Evolutionary conservation across 2,329 filamentous ascomycete genomes (phyloP).

Genomic region (Pyrenophora tritici-repentis): DNA sequence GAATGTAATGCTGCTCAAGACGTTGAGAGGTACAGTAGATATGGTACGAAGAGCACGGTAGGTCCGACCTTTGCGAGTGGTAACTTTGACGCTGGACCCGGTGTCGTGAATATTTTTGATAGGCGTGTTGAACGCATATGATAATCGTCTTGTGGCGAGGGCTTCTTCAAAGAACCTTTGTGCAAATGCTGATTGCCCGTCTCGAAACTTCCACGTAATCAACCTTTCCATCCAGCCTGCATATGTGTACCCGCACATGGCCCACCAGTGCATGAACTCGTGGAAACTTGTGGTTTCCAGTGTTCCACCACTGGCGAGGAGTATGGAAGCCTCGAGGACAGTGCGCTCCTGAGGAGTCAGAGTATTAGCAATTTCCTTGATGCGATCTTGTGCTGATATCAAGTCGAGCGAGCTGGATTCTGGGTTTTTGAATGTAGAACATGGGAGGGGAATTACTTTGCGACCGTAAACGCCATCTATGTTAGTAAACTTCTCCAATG

Average conservation of each 20-base stretch:
- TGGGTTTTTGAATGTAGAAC: slow-evolving; percentile 34
- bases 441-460: slow-evolving; percentile 50
- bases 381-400: slow-evolving; percentile 49
- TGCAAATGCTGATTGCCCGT: slow-evolving; percentile 55
- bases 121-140: slow-evolving; percentile 51
- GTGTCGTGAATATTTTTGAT: slow-evolving; percentile 43
- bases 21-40: slow-evolving; percentile 53
- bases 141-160: slow-evolving; percentile 44
- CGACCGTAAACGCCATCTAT: slow-evolving; percentile 51
- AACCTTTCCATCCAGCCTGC: slow-evolving; percentile 51
- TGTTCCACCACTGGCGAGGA: slow-evolving; percentile 52
- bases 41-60: slow-evolving; percentile 41
- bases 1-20: slow-evolving; percentile 50
- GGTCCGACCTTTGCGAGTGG: slow-evolving; percentile 38
- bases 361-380: slow-evolving; percentile 48
- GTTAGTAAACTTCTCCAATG: slow-evolving; percentile 53
- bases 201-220: slow-evolving; percentile 41
- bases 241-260: slow-evolving; percentile 29
- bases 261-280: slow-evolving; percentile 56
- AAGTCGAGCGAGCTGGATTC: slow-evolving; percentile 14
- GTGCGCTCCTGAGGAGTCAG: slow-evolving; percentile 51
- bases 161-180: slow-evolving; percentile 55
- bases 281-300: slow-evolving; percentile 53
- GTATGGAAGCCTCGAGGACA: slow-evolving; percentile 49
- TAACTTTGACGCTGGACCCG: slow-evolving; percentile 40